Base-by-base conservation (phyloP, 352 stramenopile species). In the Globisporangium acanthophoron region DNA sequence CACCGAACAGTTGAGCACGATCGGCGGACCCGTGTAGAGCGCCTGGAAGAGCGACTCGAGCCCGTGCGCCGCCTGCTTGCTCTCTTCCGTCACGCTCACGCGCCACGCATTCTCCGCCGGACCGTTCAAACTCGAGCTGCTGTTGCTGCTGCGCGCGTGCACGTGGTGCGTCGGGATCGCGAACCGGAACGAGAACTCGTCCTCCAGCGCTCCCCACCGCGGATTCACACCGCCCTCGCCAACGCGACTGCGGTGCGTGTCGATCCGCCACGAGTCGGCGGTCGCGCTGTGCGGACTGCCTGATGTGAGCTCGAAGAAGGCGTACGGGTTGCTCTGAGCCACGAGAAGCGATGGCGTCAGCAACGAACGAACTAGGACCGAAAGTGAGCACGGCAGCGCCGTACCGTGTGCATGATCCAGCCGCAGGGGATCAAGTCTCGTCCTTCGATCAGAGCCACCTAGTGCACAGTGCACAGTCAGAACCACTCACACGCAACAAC, bases 131-230 rank as follows among this genome's bases (percentile, higher is more conserved):
- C 39, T 33, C 21, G 33, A 39, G 21, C 55, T 67, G 15, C 46
- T n/a, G n/a, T n/a, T 54, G 11, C 61, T 67, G 3, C 69, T 54
- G 46, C 61, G 61, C 37, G 71, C 63, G 55, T 93, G 83, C 7
- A 68, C 60, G 27, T 72, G 56, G 47, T 94, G 84, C 13, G 81
- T 90, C 6, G 84, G 84, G 39, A 94, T 77, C 44, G 84, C 77
- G 49, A 94, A 90, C 20, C 81, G 80, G 56, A 91, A 94, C 12
- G 60, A 55, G 50, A 90, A 94, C 35, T 69, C 67, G 62, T 89
- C 86, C 7, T 89, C 69, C 0, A 52, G 45, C 3, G 58, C 16
- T 27, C 62, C 67, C 84, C 84, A 94, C 27, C 49, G 67, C 13
- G 84, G 80, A 57, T 87, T 83, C 21, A 78, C 67, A 5, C 79